These are phyloP conservation scores for Casuarina glauca DNA, from an alignment of 306 rosid genomes.

Conservation along the genomic window DNA sequence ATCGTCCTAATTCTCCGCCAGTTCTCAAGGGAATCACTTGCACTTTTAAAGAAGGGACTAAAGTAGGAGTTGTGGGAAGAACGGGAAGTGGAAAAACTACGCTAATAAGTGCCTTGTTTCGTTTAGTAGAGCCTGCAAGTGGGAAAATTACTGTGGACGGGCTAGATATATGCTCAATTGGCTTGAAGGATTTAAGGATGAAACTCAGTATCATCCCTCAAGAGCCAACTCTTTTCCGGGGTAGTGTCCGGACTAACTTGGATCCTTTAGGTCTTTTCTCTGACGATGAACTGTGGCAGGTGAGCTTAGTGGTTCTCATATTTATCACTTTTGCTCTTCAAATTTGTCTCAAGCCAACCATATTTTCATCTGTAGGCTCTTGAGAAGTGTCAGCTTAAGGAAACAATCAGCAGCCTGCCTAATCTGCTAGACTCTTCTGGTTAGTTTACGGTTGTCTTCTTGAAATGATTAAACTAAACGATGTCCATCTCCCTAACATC, in stretches of 20 bases:
- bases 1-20: conserved; percentile 61
- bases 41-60: conserved; percentile 58
- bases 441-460: conserved; percentile 15
- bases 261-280: conserved; percentile 78
- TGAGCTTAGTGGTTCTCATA: conserved; percentile 22
- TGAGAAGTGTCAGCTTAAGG: conserved; percentile 58
- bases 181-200: conserved; percentile 71
- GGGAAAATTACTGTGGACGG: conserved; percentile 63
- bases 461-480: neutral
- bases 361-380: conserved; percentile 36
- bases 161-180: conserved; percentile 63
- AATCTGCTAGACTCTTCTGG: conserved; percentile 49
- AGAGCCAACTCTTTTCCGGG: conserved; percentile 82
- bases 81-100: conserved; percentile 88
- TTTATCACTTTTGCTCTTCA: neutral
- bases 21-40: conserved; percentile 76
- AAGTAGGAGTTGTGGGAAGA: conserved; percentile 86
- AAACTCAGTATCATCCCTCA: conserved; percentile 83
- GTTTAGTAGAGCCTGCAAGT: conserved; percentile 67
- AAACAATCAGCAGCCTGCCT: conserved; percentile 39
- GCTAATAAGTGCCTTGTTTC: conserved; percentile 77
- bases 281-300: conserved; percentile 82
- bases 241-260: conserved; percentile 70
- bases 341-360: neutral
- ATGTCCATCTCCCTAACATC: neutral